Evolutionary conservation across 1,139 yeast genomes (phyloP).

Genomic region (Hemisphaericaspora subhashii): DNA sequence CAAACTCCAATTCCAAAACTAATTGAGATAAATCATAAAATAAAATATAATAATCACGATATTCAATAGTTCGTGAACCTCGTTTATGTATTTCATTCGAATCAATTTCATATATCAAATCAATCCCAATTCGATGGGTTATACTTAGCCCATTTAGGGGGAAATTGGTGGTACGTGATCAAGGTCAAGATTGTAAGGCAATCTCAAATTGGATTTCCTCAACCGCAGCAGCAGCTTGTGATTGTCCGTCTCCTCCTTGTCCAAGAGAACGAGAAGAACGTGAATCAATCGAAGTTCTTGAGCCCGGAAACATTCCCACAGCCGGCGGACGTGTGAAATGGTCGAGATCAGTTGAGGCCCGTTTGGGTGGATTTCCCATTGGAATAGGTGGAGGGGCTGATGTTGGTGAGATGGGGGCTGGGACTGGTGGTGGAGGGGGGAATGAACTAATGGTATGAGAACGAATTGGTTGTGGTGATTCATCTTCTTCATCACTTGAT

Average conservation of each 20-base stretch:
- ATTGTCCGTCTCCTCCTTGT: slow-evolving; percentile 23
- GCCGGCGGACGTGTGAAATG: slow-evolving; percentile 22
- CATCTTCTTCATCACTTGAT: background rate
- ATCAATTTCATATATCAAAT: slow-evolving; percentile 66
- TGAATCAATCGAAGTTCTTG: slow-evolving; percentile 13
- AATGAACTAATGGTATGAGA: slow-evolving; percentile 12
- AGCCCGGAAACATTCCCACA: slow-evolving; percentile 10
- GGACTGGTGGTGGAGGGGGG: slow-evolving; percentile 16
- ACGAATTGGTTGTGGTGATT: slow-evolving; percentile 9
- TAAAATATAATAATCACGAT: slow-evolving; percentile 70
- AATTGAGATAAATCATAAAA: slow-evolving; percentile 75
- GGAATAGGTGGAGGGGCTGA: slow-evolving; percentile 14
- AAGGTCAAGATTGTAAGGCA: slow-evolving; percentile 30
- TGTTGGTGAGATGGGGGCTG: slow-evolving; percentile 13
- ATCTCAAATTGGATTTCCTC: slow-evolving; percentile 33
- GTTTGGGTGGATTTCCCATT: slow-evolving; percentile 12
- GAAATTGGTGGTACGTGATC: no score
- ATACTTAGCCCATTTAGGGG: no score
- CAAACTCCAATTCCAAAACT: slow-evolving; percentile 56
- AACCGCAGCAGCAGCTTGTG: slow-evolving; percentile 31
- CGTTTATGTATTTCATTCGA: slow-evolving; percentile 56
- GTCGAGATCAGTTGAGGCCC: slow-evolving; percentile 30
- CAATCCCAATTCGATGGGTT: slow-evolving; percentile 45
- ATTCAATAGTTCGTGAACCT: slow-evolving; percentile 48
- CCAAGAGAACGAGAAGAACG: slow-evolving; percentile 17